Conservation (phyloP, 306 rosid species). For the Styphnolobium japonicum region DNA sequence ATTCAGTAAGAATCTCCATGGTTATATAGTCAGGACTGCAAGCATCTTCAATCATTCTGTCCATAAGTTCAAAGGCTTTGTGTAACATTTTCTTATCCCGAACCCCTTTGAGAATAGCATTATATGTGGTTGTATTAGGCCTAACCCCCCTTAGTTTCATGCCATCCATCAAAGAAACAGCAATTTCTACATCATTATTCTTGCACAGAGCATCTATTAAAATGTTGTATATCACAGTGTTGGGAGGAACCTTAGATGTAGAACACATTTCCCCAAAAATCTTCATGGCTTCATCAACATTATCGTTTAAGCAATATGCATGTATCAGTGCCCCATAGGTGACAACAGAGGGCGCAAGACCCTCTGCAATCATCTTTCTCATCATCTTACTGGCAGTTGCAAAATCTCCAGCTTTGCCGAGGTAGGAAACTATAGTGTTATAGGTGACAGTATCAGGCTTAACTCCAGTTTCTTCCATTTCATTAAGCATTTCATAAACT, state of each 20-base stretch:
- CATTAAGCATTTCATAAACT: conserved; percentile 53
- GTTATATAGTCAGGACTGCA: conserved; percentile 68
- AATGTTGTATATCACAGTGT: conserved; percentile 59
- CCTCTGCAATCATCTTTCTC: conserved; percentile 59
- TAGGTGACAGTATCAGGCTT: conserved; percentile 73
- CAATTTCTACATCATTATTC: conserved; percentile 40
- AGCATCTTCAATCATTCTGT: conserved; percentile 60
- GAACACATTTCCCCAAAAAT: conserved; percentile 55
- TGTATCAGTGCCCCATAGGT: conserved; percentile 75
- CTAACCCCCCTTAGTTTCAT: conserved; percentile 59
- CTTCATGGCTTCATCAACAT: conserved; percentile 57
- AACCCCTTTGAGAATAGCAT: conserved; percentile 62
- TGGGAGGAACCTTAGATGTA: conserved; percentile 55
- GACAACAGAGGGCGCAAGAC: conserved; percentile 54
- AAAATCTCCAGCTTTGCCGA: conserved; percentile 58
- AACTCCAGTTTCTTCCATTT: conserved; percentile 63
- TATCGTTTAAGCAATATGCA: conserved; percentile 56
- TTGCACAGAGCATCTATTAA: conserved; percentile 69
- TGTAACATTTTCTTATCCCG: conserved; percentile 43
- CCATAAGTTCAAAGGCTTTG: conserved; percentile 62
- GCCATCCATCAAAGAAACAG: conserved; percentile 56
- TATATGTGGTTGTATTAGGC: conserved; percentile 59
- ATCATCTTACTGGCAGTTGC: conserved; percentile 37
- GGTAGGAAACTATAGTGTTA: conserved; percentile 66
- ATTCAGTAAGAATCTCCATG: conserved; percentile 73